Base-by-base conservation (phyloP, 78 protist species). In the Dictyostelium capitatum region DNA sequence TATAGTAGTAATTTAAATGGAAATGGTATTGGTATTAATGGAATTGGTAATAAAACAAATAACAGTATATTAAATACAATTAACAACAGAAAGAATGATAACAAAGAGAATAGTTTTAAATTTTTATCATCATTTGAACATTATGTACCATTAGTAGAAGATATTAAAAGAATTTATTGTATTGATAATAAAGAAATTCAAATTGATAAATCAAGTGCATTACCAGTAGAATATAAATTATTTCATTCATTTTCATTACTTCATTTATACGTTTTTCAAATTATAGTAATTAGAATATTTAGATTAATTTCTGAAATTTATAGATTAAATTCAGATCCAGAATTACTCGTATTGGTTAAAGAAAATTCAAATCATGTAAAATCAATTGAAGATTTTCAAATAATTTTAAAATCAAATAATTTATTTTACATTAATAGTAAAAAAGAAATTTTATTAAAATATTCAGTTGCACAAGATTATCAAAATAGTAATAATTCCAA, bases 161-260 rank as follows among this genome's bases (percentile, higher is more conserved):
- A 73, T 3, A 46, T 73, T n/a, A 73, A 73, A 73, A 73, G 79
- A 46, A 73, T 73, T 37, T 73, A 73, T 73, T 46, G 56, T 73
- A 73, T 73, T 37, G 79, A 73, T 37, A 37, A 37, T 37, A 73
- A 73, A 73, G 79, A 73, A n/a, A 73, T 73, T 23, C 23, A 43
- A 23, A 23, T 73, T 10, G 79, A 73, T 73, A 73, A 73, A 73
- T 73, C 79, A 46, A 15, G 41, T 37, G n/a, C 12, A 8, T 32
- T 67, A 15, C 75, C 75, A 4, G 79, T 46, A 17, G 79, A 73
- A 9, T 73, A 46, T 73, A 73, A 73, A 47, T 73, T 73, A 46
- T 73, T 73, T 47, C 79, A 73, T 73, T 8, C 54, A 10, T 73
- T 73, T 46, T 73, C 79, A n/a, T 32, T 73, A n/a, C 50, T 73